Evolutionary conservation across 352 stramenopile genomes (phyloP).

Genomic region (Peronospora belbahrii): DNA sequence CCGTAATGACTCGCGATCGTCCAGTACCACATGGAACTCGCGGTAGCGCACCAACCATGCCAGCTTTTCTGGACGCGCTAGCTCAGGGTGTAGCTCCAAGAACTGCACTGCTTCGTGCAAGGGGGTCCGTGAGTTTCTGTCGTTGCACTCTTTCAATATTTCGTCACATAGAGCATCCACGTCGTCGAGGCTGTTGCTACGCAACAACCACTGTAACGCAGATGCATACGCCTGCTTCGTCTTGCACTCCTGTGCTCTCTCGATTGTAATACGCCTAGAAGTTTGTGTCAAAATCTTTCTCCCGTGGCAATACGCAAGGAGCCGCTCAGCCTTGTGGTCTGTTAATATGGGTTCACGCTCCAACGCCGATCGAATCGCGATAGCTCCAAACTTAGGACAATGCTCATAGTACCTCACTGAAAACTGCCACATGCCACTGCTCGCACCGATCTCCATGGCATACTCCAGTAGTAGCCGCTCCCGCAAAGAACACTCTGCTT

Average conservation of each 20-base stretch:
- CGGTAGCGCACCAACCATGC: slow-evolving; percentile 63
- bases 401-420: slow-evolving; percentile 53
- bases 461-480: slow-evolving; percentile 66
- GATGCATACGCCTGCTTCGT: slow-evolving; percentile 30
- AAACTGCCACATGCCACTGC: slow-evolving; percentile 61
- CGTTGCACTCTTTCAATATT: slow-evolving; percentile 42
- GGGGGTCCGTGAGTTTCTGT: slow-evolving; percentile 27
- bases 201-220: slow-evolving; percentile 61
- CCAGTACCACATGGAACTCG: slow-evolving; percentile 56
- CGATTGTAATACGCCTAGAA: slow-evolving; percentile 29
- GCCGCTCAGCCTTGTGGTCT: slow-evolving; percentile 50
- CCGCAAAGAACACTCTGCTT: slow-evolving; percentile 39
- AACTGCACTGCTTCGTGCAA: slow-evolving; percentile 70
- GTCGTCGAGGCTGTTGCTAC: slow-evolving; percentile 46
- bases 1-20: slow-evolving; percentile 48
- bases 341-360: slow-evolving; percentile 40
- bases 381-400: slow-evolving; percentile 43
- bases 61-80: slow-evolving; percentile 42
- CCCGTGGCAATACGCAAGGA: slow-evolving; percentile 46
- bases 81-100: slow-evolving; percentile 37
- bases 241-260: slow-evolving; percentile 39
- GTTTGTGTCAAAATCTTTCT: slow-evolving; percentile 34
- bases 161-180: slow-evolving; percentile 50
- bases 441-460: slow-evolving; percentile 51
- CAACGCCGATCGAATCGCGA: slow-evolving; percentile 35